Conservation (phyloP, 2,329 filamentous ascomycete species). For the Akanthomyces muscarius region DNA sequence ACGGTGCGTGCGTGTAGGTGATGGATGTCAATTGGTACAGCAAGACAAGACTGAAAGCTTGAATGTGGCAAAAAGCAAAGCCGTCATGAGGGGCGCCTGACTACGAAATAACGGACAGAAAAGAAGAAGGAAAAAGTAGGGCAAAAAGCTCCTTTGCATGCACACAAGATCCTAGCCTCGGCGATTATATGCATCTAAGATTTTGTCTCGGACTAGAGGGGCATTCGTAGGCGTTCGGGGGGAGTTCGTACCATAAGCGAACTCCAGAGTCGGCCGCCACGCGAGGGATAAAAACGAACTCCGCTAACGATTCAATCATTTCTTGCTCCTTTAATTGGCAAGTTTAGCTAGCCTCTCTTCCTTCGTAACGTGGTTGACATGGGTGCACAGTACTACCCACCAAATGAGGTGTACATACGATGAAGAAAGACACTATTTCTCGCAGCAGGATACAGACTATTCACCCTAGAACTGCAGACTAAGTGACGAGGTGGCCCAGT, state of each 20-base stretch:
- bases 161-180: not conserved
- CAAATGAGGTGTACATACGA: not conserved
- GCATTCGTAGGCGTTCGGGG: not conserved
- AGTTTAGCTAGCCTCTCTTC: not conserved
- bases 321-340: not conserved
- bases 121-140: not conserved
- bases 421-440: not conserved
- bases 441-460: not conserved
- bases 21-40: not conserved
- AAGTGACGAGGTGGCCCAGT: not conserved
- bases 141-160: not conserved
- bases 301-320: not conserved
- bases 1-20: not conserved
- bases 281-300: not conserved
- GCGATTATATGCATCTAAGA: not conserved
- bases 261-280: not conserved
- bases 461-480: not conserved
- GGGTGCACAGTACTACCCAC: not conserved
- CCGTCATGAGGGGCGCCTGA: not conserved
- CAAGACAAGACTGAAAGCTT: not conserved
- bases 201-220: conserved; percentile 7
- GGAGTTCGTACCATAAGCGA: not conserved
- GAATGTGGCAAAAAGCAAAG: not conserved
- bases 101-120: no score
- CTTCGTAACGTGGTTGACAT: not conserved